A percentile compares a stretch with the other conserved stretches of the same genome.
Conservation (phyloP, 2,329 filamentous ascomycete genomes). For the Hymenoscyphus albidus region DNA sequence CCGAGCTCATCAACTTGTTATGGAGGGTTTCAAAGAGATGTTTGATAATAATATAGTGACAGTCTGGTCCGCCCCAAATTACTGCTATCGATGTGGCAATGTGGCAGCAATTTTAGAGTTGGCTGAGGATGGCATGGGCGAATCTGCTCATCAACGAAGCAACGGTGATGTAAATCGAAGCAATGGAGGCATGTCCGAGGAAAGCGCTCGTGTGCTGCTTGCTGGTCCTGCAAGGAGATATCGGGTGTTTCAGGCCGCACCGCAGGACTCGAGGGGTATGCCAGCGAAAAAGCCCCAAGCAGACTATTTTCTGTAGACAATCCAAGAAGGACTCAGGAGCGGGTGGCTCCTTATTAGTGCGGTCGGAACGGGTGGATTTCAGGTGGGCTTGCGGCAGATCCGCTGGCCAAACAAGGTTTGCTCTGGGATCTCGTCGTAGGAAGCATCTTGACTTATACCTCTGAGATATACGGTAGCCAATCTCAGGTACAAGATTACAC, state of each 20-base stretch:
- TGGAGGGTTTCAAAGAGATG: slow-evolving; percentile 99
- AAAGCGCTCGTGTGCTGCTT: slow-evolving; percentile 49
- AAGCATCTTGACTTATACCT: too few relatives aligned
- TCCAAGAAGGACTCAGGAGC: too few relatives aligned
- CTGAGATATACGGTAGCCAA: too few relatives aligned
- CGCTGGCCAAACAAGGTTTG: too few relatives aligned
- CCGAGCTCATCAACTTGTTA: slow-evolving; percentile 92
- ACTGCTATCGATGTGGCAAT: slow-evolving; percentile 89
- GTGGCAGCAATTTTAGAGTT: slow-evolving; percentile 93
- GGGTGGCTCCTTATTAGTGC: too few relatives aligned
- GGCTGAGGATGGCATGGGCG: slow-evolving; percentile 79
- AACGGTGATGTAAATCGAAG: slow-evolving; percentile 50
- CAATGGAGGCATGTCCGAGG: slow-evolving; percentile 49
- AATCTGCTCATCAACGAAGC: slow-evolving; percentile 40
- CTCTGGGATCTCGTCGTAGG: too few relatives aligned
- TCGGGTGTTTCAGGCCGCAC: slow-evolving; percentile 91
- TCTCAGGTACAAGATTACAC: too few relatives aligned
- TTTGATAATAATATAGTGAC: slow-evolving; percentile 94
- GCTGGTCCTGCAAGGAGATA: slow-evolving; percentile 83
- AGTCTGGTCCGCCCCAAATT: slow-evolving; percentile 97
- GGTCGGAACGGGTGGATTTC: too few relatives aligned
- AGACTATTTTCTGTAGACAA: slow-evolving; percentile 68
- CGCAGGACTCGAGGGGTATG: slow-evolving; percentile 95
- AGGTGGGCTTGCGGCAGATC: too few relatives aligned
- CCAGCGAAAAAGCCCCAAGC: slow-evolving; percentile 97